Conservation (phyloP, 495 filamentous ascomycete species). For the Aspergillus sparsus region DNA sequence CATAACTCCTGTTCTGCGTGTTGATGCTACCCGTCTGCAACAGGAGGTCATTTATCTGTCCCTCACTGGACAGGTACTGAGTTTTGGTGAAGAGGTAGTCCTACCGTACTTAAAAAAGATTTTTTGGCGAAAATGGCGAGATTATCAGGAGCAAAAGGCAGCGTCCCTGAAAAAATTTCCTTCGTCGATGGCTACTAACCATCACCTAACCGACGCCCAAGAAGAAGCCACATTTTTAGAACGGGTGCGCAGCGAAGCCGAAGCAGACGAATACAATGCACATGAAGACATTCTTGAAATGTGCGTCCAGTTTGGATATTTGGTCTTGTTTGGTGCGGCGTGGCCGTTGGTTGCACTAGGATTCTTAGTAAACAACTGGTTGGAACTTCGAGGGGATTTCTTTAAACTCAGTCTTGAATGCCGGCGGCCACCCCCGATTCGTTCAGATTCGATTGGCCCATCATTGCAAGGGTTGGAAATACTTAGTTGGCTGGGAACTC, state of each 20-base stretch:
- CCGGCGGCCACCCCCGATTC: slow-evolving; percentile 83
- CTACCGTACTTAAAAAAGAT: slow-evolving; percentile 79
- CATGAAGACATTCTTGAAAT: slow-evolving; percentile 49
- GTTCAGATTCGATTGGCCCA: slow-evolving; percentile 89
- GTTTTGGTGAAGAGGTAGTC: slow-evolving; percentile 79
- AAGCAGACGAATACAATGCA: slow-evolving; percentile 82
- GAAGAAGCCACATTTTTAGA: slow-evolving; percentile 76
- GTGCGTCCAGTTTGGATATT: slow-evolving; percentile 63
- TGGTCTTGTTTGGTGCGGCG: slow-evolving; percentile 85
- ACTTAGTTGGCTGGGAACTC: slow-evolving; percentile 82
- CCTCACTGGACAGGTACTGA: slow-evolving; percentile 87
- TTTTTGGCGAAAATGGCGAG: slow-evolving; percentile 40
- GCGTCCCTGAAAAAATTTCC: slow-evolving; percentile 23
- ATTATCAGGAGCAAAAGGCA: slow-evolving; percentile 31
- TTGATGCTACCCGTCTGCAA: slow-evolving; percentile 78
- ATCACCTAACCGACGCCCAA: slow-evolving; percentile 51
- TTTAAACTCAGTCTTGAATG: slow-evolving; percentile 88
- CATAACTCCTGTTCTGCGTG: slow-evolving; percentile 54
- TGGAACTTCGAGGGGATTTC: slow-evolving; percentile 88
- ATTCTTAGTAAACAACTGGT: slow-evolving; percentile 93
- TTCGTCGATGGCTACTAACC: slow-evolving; percentile 33
- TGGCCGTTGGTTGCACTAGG: slow-evolving; percentile 88
- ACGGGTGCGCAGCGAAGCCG: slow-evolving; percentile 77
- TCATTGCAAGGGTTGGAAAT: slow-evolving; percentile 86
- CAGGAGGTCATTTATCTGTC: slow-evolving; percentile 96